phyloP scores from a whole-genome alignment of 108 stramenopile species.

The Cyclotella baltica region DNA sequence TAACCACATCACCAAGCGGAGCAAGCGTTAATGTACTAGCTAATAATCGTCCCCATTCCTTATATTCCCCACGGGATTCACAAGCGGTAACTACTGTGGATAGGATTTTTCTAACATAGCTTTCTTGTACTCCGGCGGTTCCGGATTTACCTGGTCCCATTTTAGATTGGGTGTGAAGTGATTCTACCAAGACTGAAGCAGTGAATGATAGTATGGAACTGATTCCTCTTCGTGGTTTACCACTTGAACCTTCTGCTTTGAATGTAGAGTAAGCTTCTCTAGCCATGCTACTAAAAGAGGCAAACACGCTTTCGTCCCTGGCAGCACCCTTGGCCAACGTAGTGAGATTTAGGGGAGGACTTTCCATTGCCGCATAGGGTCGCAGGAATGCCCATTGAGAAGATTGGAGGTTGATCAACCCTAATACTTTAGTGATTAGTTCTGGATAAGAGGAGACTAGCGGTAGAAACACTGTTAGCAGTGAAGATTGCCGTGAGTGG shows the following conservation, averaged over 20 bases:
- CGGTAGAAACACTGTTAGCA: conserved; percentile 61
- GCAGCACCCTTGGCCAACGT: conserved; percentile 59
- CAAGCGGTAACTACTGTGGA: conserved; percentile 60
- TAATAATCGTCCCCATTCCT: conserved; percentile 53
- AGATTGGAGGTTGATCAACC: conserved; percentile 64
- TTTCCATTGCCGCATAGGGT: conserved; percentile 60
- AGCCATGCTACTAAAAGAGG: conserved; percentile 40
- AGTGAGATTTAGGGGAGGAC: conserved; percentile 42
- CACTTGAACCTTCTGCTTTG: neutral
- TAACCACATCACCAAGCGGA: conserved; percentile 31
- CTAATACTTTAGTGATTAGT: conserved; percentile 57
- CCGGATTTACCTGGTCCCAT: conserved; percentile 19
- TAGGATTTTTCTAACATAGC: conserved; percentile 44
- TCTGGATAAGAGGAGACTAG: conserved; percentile 31
- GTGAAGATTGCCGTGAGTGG: conserved; percentile 48
- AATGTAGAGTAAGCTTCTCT: conserved; percentile 32
- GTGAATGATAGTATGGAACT: conserved; percentile 63
- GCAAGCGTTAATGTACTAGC: conserved; percentile 31
- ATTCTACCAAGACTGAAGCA: conserved; percentile 73
- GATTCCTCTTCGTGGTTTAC: conserved; percentile 37
- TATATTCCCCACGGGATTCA: conserved; percentile 21
- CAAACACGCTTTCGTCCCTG: conserved; percentile 58
- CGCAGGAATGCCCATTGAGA: conserved; percentile 55
- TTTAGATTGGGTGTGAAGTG: conserved; percentile 58
- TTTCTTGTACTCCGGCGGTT: conserved; percentile 50